Percentiles rank a stretch among this genome's conserved stretches.
phyloP scores from a whole-genome alignment of 2,329 filamentous ascomycete genomes.

The Raffaelea arxii region DNA sequence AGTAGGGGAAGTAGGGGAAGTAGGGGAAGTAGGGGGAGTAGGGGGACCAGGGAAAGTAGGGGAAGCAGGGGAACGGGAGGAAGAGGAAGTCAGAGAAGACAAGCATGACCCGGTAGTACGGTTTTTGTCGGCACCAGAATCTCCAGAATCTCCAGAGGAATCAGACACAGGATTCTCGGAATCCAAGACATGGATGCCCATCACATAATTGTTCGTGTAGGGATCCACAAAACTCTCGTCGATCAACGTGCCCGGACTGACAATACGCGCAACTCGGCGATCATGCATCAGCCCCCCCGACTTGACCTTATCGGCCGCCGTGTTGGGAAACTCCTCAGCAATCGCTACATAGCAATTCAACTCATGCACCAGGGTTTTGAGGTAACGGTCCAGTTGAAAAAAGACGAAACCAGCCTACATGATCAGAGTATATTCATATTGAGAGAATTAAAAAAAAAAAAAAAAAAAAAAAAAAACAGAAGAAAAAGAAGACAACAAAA shows the following conservation, averaged over 20 bases:
- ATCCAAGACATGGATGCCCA: slow-evolving; percentile 59
- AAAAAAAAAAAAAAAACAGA: neutral
- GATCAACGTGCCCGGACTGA: slow-evolving; percentile 91
- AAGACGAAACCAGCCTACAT: slow-evolving; percentile 75
- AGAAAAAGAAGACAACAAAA: neutral
- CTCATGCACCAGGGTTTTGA: slow-evolving; percentile 89
- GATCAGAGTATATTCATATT: slow-evolving; percentile 7
- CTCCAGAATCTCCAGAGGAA: slow-evolving; percentile 12
- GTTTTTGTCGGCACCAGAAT: no score
- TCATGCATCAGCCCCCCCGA: slow-evolving; percentile 75
- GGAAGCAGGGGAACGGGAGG: neutral
- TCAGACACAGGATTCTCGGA: no score
- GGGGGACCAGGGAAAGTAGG: slow-evolving; percentile 3
- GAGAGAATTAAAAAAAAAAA: neutral
- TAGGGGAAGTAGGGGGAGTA: neutral
- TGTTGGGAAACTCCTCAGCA: slow-evolving; percentile 81
- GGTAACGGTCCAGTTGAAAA: slow-evolving; percentile 82
- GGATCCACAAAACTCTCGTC: slow-evolving; percentile 97
- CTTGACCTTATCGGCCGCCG: slow-evolving; percentile 58
- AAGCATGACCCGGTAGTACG: no score
- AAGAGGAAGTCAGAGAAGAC: neutral
- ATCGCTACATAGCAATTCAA: slow-evolving; percentile 85
- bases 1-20: neutral
- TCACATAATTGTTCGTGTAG: slow-evolving; percentile 84
- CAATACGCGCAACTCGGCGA: slow-evolving; percentile 72